Evolutionary conservation across 2,329 filamentous ascomycete genomes (phyloP), one percentile per base, ranked within the genome.

Genomic region (Tolypocladium nubicola): DNA sequence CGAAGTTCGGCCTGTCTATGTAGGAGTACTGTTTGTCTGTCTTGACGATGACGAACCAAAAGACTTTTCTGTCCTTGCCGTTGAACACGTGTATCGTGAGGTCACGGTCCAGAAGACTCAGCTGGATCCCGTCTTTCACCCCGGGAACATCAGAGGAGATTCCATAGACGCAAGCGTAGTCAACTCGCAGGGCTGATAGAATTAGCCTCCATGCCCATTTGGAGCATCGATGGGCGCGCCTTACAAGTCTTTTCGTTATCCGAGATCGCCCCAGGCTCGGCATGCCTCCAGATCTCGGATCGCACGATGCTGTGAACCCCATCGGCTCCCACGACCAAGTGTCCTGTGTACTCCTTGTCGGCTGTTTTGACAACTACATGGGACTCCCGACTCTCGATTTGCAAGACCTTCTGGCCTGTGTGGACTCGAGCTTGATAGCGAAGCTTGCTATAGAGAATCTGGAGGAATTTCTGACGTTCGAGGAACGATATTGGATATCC

Each of bases 241-340:
- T 55, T 58, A 13, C 54, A 21, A 9, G 62, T 56, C 35, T 63
- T 56, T 30, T 68, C 63, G 1, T 56, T 55, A 0, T 45, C 52
- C 1, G 59, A 26, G n/a, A 67, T 63, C 19, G 59, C 60, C 3
- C 65, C 65, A 10, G 65, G 62, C 23, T 65, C 59, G 4, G 54
- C 65, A 2, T 63, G 58, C 4, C 63, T 59, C 54, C 58, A 60
- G 57, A 66, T 66, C 45, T 70, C 66, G 7, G 62, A 55, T 16
- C 74, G 62, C 2, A 71, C 63, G 1, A 61, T 58, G 62, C 73
- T 75, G 57, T 74, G 67, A 21, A 75, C 66, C 11, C 74, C 73
- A 55, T 75, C 73, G 9, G 70, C 68, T 7, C 73, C 72, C 1
- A 74, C 64, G 5, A 75, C 62, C 1, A 76, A 58, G 47, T 68